A percentile compares a stretch with the other conserved stretches of the same genome.
phyloP scores from a whole-genome alignment of 1,284 basidiomycete genomes.

The Sanghuangporus weigelae region DNA sequence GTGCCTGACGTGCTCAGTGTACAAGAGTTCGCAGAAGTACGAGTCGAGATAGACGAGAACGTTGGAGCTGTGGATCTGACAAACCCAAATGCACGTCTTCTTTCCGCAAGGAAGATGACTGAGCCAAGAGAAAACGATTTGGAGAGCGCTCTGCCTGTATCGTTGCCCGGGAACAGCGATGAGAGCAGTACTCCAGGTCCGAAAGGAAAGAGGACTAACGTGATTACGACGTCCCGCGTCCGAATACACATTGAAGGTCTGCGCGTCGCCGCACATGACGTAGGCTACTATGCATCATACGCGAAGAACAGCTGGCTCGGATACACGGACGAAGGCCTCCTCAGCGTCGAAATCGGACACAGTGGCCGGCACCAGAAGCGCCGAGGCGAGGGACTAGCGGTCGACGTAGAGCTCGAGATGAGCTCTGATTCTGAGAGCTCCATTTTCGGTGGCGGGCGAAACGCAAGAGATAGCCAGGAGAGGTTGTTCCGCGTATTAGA shows the following conservation, averaged over 20 bases:
- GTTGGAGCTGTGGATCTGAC: slow-evolving; percentile 16
- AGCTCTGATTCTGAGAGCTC: slow-evolving; percentile 21
- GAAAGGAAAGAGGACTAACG: slow-evolving; percentile 12
- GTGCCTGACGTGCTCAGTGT: slow-evolving; percentile 40
- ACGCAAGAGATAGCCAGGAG: slow-evolving; percentile 15
- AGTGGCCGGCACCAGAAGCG: slow-evolving; percentile 1
- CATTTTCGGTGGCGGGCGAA: slow-evolving; percentile 2
- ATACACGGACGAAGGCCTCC: slow-evolving; percentile 44
- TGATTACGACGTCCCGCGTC: slow-evolving; percentile 30
- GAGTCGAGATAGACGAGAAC: slow-evolving; percentile 29
- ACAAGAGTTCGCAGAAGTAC: slow-evolving; percentile 38
- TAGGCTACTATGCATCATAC: slow-evolving; percentile 42
- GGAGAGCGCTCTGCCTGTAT: not conserved
- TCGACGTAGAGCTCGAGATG: slow-evolving; percentile 38
- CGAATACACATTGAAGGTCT: slow-evolving; percentile 40
- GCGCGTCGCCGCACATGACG: slow-evolving; percentile 33
- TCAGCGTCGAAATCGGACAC: slow-evolving; percentile 36
- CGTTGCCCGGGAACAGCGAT: not conserved
- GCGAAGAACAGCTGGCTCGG: slow-evolving; percentile 27
- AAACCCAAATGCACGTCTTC: slow-evolving; percentile 3
- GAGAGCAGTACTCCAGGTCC: not conserved
- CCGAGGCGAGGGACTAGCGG: slow-evolving; percentile 27
- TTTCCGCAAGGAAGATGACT: not conserved
- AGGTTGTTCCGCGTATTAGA: slow-evolving; percentile 36
- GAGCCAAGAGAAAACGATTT: not conserved